These are phyloP conservation scores for Sphenostylis stenocarpa DNA, from an alignment of 306 rosid species.

Conservation along the genomic window DNA sequence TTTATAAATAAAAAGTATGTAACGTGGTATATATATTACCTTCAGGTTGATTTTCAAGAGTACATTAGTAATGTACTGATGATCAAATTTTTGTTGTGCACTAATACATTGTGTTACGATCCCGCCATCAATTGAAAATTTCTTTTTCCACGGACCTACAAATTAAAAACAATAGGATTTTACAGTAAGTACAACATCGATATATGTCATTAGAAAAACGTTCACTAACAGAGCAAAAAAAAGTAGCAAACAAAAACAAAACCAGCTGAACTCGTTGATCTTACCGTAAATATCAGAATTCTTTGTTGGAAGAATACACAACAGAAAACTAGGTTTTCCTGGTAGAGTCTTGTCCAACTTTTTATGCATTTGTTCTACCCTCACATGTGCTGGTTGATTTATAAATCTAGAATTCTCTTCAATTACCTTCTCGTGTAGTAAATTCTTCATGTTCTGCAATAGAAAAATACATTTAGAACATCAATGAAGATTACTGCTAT, in stretches of 20 bases:
- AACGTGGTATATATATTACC: slow-evolving; percentile 31
- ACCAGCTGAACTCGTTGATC: not conserved
- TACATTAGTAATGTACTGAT: slow-evolving; percentile 51
- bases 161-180: not conserved
- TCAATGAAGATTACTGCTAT: not conserved
- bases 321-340: slow-evolving; percentile 15
- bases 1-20: too few species aligned
- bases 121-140: slow-evolving; percentile 35
- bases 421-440: not conserved
- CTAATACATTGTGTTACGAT: slow-evolving; percentile 51
- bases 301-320: slow-evolving; percentile 59
- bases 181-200: too few species aligned
- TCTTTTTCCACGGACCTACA: slow-evolving; percentile 58
- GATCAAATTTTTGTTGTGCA: slow-evolving; percentile 20
- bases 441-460: slow-evolving; percentile 22
- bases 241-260: not conserved
- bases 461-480: slow-evolving; percentile 12
- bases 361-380: slow-evolving; percentile 38
- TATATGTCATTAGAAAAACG: too few species aligned
- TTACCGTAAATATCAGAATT: slow-evolving; percentile 52
- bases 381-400: slow-evolving; percentile 18
- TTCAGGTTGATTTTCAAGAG: slow-evolving; percentile 55
- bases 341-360: not conserved
- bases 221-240: too few species aligned
- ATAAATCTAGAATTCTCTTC: slow-evolving; percentile 22